Evolutionary conservation across 1,284 basidiomycete species (phyloP).

Genomic region (Cystobasidium sp.): DNA sequence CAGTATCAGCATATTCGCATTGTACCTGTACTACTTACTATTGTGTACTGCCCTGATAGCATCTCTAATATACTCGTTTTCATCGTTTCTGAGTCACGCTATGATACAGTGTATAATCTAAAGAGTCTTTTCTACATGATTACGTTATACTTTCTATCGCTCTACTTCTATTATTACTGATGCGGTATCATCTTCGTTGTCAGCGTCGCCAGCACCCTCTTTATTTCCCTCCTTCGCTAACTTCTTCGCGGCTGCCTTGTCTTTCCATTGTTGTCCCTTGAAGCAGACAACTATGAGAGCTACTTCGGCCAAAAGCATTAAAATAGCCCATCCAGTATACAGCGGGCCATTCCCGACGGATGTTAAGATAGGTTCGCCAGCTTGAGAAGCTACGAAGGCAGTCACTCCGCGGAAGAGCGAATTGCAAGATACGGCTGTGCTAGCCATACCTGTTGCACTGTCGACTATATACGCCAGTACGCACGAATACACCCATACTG

Average conservation of each 20-base stretch:
- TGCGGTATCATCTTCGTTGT: background rate
- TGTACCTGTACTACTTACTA: background rate
- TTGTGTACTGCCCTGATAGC: background rate
- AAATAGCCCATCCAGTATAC: conserved; percentile 45
- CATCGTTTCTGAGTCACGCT: background rate
- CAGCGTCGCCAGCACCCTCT: background rate
- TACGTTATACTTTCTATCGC: background rate
- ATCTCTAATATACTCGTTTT: background rate
- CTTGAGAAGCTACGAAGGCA: conserved; percentile 38
- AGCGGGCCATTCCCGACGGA: conserved; percentile 47
- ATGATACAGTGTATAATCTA: background rate
- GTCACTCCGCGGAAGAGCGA: conserved; percentile 67
- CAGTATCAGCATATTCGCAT: background rate
- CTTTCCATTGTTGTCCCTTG: conserved; percentile 26
- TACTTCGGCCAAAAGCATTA: conserved; percentile 16
- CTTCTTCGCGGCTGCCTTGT: conserved; percentile 8
- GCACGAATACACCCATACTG: conserved; percentile 69
- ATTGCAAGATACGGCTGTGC: conserved; percentile 70
- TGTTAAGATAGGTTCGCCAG: conserved; percentile 46
- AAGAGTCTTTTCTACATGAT: background rate
- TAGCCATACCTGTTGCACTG: conserved; percentile 72
- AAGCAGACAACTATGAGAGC: conserved; percentile 15
- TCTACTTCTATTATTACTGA: conserved; percentile 21
- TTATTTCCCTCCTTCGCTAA: conserved; percentile 1
- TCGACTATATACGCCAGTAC: conserved; percentile 71